Evolutionary conservation across 345 rosid genomes (phyloP).

Genomic region (Citrus sinensis): DNA sequence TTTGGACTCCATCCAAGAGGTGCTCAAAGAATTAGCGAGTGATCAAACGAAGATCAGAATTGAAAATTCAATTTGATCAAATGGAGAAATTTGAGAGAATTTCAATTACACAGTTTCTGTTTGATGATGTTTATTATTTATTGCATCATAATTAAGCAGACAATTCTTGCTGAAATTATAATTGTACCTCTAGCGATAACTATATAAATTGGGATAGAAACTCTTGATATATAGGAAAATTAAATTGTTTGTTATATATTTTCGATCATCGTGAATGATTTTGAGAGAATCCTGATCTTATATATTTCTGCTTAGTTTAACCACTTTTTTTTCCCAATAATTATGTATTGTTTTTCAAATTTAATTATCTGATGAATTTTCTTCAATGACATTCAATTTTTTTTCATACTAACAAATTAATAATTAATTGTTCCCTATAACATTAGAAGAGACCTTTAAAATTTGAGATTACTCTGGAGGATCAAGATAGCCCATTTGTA

Average conservation of each 20-base stretch:
- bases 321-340: background rate
- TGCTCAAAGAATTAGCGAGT: background rate
- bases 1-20: constrained; percentile 8
- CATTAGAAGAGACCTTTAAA: background rate
- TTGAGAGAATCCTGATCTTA: background rate
- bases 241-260: background rate
- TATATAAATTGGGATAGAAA: background rate
- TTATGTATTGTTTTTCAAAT: background rate
- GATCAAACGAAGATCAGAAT: background rate
- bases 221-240: background rate
- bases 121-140: constrained; percentile 11
- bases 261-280: background rate
- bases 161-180: constrained; percentile 14
- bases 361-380: background rate
- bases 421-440: background rate
- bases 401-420: background rate
- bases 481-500: background rate
- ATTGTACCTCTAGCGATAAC: background rate
- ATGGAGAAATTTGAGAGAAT: constrained; percentile 13
- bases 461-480: background rate
- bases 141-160: constrained; percentile 10
- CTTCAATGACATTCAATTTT: background rate
- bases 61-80: background rate
- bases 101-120: constrained; percentile 11
- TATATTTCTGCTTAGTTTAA: background rate